Conservation (phyloP, 371 early-diverging fungal species). For the Mucor saturninus region DNA sequence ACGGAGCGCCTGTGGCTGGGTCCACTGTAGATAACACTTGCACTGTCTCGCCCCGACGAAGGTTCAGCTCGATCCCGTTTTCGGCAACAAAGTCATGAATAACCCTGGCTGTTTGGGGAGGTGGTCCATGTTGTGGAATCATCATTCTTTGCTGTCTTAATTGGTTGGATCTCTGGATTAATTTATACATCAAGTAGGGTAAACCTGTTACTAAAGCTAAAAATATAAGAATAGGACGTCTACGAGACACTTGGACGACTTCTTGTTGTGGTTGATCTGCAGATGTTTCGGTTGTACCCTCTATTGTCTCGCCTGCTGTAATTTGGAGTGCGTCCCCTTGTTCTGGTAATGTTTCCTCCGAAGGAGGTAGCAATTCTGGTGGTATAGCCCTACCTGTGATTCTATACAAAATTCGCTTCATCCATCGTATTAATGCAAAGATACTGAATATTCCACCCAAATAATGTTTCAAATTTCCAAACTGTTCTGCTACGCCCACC, state of each 20-base stretch:
- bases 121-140: slow-evolving; percentile 41
- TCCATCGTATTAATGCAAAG: slow-evolving; percentile 70
- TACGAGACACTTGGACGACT: slow-evolving; percentile 23
- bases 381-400: slow-evolving; percentile 68
- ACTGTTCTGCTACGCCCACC: slow-evolving; percentile 96
- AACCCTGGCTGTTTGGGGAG: slow-evolving; percentile 86
- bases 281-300: background rate
- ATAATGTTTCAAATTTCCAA: slow-evolving; percentile 82
- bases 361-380: slow-evolving; percentile 64
- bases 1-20: slow-evolving; percentile 74
- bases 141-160: slow-evolving; percentile 50
- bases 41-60: slow-evolving; percentile 86
- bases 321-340: slow-evolving; percentile 57
- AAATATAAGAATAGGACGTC: slow-evolving; percentile 81
- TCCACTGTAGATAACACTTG: slow-evolving; percentile 82
- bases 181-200: slow-evolving; percentile 87
- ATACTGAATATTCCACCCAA: slow-evolving; percentile 82
- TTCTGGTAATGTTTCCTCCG: slow-evolving; percentile 46
- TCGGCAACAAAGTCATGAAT: slow-evolving; percentile 84
- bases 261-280: slow-evolving; percentile 45
- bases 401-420: slow-evolving; percentile 64
- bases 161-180: slow-evolving; percentile 61
- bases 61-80: slow-evolving; percentile 77
- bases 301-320: slow-evolving; percentile 30
- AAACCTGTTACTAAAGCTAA: slow-evolving; percentile 83